Evolutionary conservation across 202 grass and related monocot genomes (phyloP), one percentile per base, ranked within the genome.

Genomic region (Cymbopogon flexuosus): DNA sequence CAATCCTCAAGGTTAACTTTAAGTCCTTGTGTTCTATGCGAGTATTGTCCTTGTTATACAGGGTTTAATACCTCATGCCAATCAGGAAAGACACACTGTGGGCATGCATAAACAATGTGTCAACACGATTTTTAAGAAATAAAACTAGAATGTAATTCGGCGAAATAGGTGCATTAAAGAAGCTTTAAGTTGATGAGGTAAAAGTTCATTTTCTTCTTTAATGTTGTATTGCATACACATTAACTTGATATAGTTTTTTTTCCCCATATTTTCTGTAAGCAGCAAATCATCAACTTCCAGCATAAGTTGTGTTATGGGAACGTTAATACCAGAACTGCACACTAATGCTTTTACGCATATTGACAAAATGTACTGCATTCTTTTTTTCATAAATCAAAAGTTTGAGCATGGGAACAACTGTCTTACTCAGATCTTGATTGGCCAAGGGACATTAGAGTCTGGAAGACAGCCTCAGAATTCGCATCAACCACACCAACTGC

Each of bases 351-450:
- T 72, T 59, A 66, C 23, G 9, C 52, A 75, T 36, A 63, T 11
- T 67, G 45, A 22, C 23, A 13, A 66, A 82, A 61, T 62, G 43
- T 43, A 80, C 9, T 27, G 14, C 8, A 21, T 70, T 27, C n/a
- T 40, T 4, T 63, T 42, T 70, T 11, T 12, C 57, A 1, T 8
- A 35, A 2, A 24, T 22, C 35, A 23, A 76, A 27, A 70, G 4
- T 16, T 70, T 41, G 34, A 30, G n/a, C 73, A 39, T 49, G 59
- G 46, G 40, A 83, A 74, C 45, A 45, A 19, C 6, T 72, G 52
- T 87, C 89, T 89, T 93, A 98, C 96, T 96, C 96, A 14, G 90
- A 93, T 91, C 96, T 90, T 72, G 96, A 99, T 78, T 88, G 92
- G 72, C 87, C 87, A 81, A 99, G 87, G 69, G 96, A 99, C 96